phyloP scores from a whole-genome alignment of 73 alveolate species.

The Paraurostyla sp. region DNA sequence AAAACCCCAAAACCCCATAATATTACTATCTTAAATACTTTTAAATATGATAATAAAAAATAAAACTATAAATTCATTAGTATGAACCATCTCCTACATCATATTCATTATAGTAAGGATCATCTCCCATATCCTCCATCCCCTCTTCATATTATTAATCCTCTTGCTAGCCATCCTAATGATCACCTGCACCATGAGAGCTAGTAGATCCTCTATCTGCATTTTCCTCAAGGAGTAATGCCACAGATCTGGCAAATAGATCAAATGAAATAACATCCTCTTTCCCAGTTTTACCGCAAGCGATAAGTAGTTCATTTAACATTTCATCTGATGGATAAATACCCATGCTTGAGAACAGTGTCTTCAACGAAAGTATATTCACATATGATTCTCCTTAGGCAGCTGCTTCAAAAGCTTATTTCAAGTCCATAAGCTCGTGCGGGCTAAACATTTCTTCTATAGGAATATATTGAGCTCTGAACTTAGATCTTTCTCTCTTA shows the following conservation, averaged over 20 bases:
- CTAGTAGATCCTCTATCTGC: conserved; percentile 61
- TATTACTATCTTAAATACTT: too few species aligned
- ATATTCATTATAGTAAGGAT: conserved; percentile 59
- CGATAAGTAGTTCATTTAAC: conserved; percentile 61
- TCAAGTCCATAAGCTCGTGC: conserved; percentile 70
- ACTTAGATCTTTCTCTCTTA: conserved; percentile 75
- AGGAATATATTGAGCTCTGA: conserved; percentile 76
- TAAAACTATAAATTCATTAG: background rate
- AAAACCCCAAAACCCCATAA: too few species aligned
- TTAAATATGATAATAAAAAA: background rate
- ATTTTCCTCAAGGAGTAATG: conserved; percentile 71
- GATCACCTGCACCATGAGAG: conserved; percentile 21
- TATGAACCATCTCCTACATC: conserved; percentile 41
- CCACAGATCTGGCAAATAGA: conserved; percentile 76
- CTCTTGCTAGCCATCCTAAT: background rate
- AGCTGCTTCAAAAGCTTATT: conserved; percentile 69
- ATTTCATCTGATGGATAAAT: conserved; percentile 74
- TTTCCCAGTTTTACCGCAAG: conserved; percentile 45
- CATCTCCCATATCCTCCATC: conserved; percentile 39
- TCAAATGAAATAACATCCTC: conserved; percentile 68
- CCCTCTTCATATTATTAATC: conserved; percentile 23
- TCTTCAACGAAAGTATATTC: conserved; percentile 58
- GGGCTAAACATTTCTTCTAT: conserved; percentile 76
- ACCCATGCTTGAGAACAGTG: conserved; percentile 71
- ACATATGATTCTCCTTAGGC: conserved; percentile 73